Percentiles rank a stretch among this genome's conserved stretches.
These are phyloP conservation scores for Populus euphratica DNA, from an alignment of 345 rosid species.

Conservation along the genomic window DNA sequence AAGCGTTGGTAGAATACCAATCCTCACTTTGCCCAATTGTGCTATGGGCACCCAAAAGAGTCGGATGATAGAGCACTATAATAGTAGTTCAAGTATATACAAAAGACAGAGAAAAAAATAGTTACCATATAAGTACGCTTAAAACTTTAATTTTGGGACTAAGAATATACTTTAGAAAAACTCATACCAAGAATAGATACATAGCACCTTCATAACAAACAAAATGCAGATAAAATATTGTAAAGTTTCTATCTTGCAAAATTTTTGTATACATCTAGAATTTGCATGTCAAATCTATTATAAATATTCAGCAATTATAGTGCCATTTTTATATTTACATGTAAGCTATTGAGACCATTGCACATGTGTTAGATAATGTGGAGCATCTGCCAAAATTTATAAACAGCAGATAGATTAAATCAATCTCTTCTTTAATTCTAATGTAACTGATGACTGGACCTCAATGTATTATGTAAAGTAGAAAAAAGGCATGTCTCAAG, in stretches of 20 bases:
- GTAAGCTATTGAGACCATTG: background rate
- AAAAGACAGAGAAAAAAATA: constrained; percentile 41
- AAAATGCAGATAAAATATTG: constrained; percentile 14
- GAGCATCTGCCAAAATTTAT: background rate
- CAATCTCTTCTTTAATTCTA: background rate
- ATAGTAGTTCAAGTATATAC: constrained; percentile 58
- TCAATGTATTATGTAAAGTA: background rate
- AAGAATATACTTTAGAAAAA: constrained; percentile 16
- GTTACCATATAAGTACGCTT: constrained; percentile 42
- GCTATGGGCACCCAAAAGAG: constrained; percentile 74
- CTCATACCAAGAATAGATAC: constrained; percentile 6
- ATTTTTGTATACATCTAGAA: background rate
- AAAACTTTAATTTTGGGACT: constrained; percentile 30
- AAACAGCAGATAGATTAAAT: background rate
- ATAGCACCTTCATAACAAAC: constrained; percentile 14
- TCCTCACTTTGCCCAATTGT: constrained; percentile 89
- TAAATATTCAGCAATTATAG: background rate
- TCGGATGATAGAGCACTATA: constrained; percentile 88
- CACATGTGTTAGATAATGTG: background rate
- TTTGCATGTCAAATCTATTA: background rate
- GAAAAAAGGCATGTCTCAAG: background rate
- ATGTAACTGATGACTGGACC: background rate
- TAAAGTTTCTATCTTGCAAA: background rate
- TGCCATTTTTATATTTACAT: background rate
- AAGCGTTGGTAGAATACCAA: constrained; percentile 75